These are phyloP conservation scores for Podospora tetraspora DNA, from an alignment of 495 filamentous ascomycete genomes.

Conservation along the genomic window DNA sequence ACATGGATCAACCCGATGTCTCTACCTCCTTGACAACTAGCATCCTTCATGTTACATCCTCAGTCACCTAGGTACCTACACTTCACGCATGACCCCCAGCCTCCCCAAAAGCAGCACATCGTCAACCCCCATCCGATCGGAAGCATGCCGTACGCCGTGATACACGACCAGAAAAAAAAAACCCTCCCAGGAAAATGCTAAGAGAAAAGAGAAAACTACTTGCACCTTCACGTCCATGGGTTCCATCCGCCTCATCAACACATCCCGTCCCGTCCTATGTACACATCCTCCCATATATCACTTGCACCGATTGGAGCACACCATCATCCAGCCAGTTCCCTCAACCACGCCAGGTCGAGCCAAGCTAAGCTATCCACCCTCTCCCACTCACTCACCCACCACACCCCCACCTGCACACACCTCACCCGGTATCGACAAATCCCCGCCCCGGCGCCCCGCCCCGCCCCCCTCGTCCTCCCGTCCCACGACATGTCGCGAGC, in stretches of 20 bases:
- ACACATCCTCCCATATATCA: no score
- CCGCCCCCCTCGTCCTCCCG: neutral
- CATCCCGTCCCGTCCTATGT: no score
- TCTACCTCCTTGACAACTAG: neutral
- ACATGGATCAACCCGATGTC: neutral
- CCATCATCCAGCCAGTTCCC: neutral
- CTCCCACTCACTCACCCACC: neutral
- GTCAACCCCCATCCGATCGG: neutral
- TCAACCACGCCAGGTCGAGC: neutral
- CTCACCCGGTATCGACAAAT: neutral
- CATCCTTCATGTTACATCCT: neutral
- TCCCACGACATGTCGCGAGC: neutral
- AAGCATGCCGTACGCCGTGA: neutral
- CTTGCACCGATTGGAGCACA: neutral
- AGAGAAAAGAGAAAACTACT: neutral
- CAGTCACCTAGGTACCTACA: neutral
- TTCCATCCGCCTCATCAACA: no score
- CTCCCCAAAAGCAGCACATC: neutral
- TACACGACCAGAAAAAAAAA: neutral
- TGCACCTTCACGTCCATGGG: neutral
- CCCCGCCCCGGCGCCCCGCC: neutral
- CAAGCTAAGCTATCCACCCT: neutral
- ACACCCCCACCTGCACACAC: neutral
- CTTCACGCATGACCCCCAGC: neutral
- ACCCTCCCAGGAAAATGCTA: no score